phyloP scores from a whole-genome alignment of 2,329 filamentous ascomycete genomes.

The Sporothrix curviconia region DNA sequence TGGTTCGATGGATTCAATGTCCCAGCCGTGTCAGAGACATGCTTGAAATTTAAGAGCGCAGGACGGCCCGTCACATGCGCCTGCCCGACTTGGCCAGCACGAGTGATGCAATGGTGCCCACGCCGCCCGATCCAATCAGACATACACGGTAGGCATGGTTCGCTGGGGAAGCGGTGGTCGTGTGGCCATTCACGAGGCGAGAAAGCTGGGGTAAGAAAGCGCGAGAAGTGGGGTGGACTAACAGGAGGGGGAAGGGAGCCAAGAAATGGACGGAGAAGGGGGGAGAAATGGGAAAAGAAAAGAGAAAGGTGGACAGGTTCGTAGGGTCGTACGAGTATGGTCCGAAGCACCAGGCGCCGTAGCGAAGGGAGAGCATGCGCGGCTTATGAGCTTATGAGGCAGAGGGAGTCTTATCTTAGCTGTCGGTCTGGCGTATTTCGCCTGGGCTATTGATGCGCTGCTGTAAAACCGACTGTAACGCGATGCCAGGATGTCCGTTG shows the following conservation, averaged over 20 bases:
- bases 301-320: not conserved
- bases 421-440: too few relatives aligned
- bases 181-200: not conserved
- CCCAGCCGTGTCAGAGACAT: constrained; percentile 17
- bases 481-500: too few relatives aligned
- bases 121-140: constrained; percentile 17
- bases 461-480: too few relatives aligned
- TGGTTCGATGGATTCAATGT: constrained; percentile 18
- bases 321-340: not conserved
- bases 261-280: not conserved
- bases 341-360: not conserved
- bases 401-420: too few relatives aligned
- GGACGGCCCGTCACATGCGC: constrained; percentile 17
- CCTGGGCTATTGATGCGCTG: too few relatives aligned
- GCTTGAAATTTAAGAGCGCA: constrained; percentile 16
- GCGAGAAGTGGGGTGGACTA: not conserved
- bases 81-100: constrained; percentile 16
- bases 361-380: not conserved
- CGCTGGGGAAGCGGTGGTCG: constrained; percentile 19
- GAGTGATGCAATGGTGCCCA: constrained; percentile 19
- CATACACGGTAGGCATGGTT: constrained; percentile 11
- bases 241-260: not conserved
- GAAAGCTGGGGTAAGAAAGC: not conserved
- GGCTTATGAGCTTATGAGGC: too few relatives aligned
- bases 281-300: not conserved